Conservation (phyloP, 495 filamentous ascomycete species). For the Hypoxylon cercidicola region DNA sequence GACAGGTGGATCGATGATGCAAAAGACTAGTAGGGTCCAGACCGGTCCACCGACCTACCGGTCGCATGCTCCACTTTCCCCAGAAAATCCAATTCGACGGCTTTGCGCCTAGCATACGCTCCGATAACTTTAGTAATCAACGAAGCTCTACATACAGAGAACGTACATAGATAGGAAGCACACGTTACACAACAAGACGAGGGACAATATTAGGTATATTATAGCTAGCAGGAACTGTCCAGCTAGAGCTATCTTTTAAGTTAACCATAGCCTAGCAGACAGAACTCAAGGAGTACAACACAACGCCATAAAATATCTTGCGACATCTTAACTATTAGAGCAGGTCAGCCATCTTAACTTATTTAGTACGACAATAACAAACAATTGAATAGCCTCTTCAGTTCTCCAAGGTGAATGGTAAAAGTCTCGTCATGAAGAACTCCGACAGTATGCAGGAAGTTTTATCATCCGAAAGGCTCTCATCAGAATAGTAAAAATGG, state of each 20-base stretch:
- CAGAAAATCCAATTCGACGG: constrained; percentile 32
- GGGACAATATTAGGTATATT: too few species aligned
- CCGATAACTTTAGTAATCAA: constrained; percentile 18
- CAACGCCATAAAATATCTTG: too few species aligned
- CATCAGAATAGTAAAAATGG: constrained; percentile 10
- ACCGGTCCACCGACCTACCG: constrained; percentile 5
- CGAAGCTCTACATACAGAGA: neutral
- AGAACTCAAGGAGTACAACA: too few species aligned
- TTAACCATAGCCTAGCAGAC: too few species aligned
- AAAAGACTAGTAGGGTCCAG: constrained; percentile 31
- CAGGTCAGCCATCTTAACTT: constrained; percentile 11
- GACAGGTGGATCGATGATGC: constrained; percentile 32
- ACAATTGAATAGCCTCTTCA: constrained; percentile 63
- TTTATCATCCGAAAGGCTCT: constrained; percentile 75
- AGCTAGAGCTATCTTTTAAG: too few species aligned
- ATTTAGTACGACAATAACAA: constrained; percentile 21
- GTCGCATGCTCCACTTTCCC: constrained; percentile 34
- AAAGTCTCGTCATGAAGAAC: constrained; percentile 73
- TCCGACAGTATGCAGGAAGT: constrained; percentile 85
- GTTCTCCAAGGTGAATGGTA: constrained; percentile 93
- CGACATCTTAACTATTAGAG: neutral
- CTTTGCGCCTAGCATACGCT: neutral
- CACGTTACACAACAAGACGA: too few species aligned
- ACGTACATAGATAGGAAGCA: constrained; percentile 2
- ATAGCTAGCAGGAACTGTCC: too few species aligned